phyloP scores from a whole-genome alignment of 2,329 filamentous ascomycete genomes.

The Talaromyces sp. region DNA sequence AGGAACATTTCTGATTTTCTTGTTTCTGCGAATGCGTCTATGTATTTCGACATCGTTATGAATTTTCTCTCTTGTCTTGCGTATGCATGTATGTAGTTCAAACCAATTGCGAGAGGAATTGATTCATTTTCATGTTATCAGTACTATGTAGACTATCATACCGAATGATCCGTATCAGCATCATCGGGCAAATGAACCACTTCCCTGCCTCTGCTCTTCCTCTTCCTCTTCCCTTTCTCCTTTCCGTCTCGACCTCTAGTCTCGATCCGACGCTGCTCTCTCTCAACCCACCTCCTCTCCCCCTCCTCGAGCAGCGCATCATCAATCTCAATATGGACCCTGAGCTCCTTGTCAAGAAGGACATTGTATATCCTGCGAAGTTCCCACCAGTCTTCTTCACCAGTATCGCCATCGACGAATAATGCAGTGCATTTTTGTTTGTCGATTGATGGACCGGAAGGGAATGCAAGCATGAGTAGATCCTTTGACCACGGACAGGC shows the following conservation, averaged over 20 bases:
- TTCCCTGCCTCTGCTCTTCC: background rate
- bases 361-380: constrained; percentile 53
- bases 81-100: background rate
- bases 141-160: background rate
- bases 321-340: constrained; percentile 55
- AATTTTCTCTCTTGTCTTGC: background rate
- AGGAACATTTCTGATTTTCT: constrained; percentile 63
- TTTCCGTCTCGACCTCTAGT: background rate
- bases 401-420: background rate
- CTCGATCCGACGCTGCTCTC: background rate
- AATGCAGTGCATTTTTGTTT: constrained; percentile 10
- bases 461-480: constrained; percentile 56
- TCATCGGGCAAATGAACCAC: constrained; percentile 32
- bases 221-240: background rate
- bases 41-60: background rate
- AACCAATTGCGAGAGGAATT: background rate
- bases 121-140: constrained; percentile 13
- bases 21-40: background rate
- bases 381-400: constrained; percentile 44
- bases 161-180: constrained; percentile 20
- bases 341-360: constrained; percentile 59
- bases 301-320: constrained; percentile 36
- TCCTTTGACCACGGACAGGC: constrained; percentile 62
- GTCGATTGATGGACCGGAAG: constrained; percentile 28
- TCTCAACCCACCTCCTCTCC: constrained; percentile 22